Percentiles rank a stretch among this genome's conserved stretches.
Conservation (phyloP, 257 asterid species). For the Solanum chmielewskii region DNA sequence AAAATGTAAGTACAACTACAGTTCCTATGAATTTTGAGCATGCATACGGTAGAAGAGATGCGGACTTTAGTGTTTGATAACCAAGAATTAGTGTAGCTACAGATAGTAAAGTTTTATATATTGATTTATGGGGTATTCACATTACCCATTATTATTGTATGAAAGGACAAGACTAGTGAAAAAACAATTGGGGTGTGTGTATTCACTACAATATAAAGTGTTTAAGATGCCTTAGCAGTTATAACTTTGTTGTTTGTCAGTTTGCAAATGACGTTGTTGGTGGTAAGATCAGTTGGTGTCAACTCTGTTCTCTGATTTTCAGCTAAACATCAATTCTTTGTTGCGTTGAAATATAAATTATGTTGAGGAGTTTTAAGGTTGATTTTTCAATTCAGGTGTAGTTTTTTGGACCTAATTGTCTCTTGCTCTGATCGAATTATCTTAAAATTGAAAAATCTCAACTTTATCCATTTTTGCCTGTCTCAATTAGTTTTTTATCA, state of each 20-base stretch:
- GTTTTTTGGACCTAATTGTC: neutral
- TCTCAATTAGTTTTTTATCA: neutral
- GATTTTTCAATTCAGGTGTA: neutral
- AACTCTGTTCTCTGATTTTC: neutral
- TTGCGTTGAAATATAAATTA: neutral
- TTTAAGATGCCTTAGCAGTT: neutral
- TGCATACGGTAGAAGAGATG: neutral
- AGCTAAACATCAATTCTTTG: neutral
- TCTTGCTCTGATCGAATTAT: neutral
- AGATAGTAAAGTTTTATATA: neutral
- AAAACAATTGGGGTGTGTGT: neutral
- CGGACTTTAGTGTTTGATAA: neutral
- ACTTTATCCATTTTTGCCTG: too few species aligned
- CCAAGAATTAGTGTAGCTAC: neutral
- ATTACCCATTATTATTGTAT: neutral
- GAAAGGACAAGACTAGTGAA: neutral
- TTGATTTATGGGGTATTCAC: neutral
- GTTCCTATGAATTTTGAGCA: neutral
- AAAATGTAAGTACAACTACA: neutral
- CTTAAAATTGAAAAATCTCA: neutral
- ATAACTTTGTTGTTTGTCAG: neutral
- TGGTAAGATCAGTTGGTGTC: slow-evolving; percentile 67
- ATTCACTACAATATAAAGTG: neutral
- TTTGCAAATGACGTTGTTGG: slow-evolving; percentile 14
- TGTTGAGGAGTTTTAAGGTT: neutral